Evolutionary conservation across 2,329 filamentous ascomycete species (phyloP), one percentile per base, ranked within the genome.

Genomic region (Xylaria sp.): DNA sequence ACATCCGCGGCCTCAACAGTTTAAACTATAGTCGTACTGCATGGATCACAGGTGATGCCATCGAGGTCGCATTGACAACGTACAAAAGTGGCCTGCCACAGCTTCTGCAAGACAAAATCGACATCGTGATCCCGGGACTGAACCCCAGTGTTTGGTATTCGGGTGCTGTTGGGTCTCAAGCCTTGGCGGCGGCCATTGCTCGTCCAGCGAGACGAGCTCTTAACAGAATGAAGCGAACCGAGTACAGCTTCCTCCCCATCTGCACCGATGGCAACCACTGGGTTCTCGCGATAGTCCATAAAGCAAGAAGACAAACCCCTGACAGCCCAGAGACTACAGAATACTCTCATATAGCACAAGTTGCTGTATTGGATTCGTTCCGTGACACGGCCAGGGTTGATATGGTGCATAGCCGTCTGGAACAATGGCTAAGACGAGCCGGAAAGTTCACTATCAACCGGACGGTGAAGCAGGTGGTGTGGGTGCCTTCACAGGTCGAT

Each of bases 211-310:
- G 19, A 5, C 60, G 60, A 19, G 16, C 30, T 1, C 18, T 59
- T 3, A 18, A 11, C 1, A 47, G 3, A 2, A 2, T 69, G 16
- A 59, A 18, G 18, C 4, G 1, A 11, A 66, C 51, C 2, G 62
- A 65, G 57, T 69, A 61, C n/a, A 65, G 57, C 18, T 18, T 70
- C 3, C 63, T 64, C 59, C 66, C 67, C 18, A 42, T 68, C 16
- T 63, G 61, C 34, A 34, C 37, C 1, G 16, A 62, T 10, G 16
- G 37, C 5, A 54, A 35, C 11, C 68, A 70, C 44, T 70, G 68
- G 68, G 58, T 61, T 8, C 37, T 66, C 3, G 54, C 60, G 1
- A 37, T 70, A 9, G 35, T 70, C 2, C 66, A 55, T 19, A 69
- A 69, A 42, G 5, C 7, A 16, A 54, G 47, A 46, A 44, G 35